Base-by-base conservation (phyloP, 2,329 filamentous ascomycete species). In the Trichophyton simii region DNA sequence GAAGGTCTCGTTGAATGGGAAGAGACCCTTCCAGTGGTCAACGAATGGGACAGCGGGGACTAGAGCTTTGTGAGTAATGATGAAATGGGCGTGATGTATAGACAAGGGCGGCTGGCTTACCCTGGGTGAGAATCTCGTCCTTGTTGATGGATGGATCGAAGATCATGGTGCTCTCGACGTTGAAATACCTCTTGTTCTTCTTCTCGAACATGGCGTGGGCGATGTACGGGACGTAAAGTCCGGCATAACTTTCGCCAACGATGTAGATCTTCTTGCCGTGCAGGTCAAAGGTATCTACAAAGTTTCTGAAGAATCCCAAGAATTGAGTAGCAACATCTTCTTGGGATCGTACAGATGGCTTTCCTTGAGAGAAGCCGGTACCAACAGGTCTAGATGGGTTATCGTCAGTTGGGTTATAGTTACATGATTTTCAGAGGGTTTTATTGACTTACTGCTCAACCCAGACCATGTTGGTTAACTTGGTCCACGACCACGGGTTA, bases 261-360 rank as follows among this genome's bases (percentile, higher is more conserved):
- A 94, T 82, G 71, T 87, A 92, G 8, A 90, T 80, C 65, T 87
- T 87, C 67, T 81, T 83, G 11, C 81, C 80, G 20, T 87, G 79
- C 67, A 89, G 77, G n/a, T 74, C 77, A 66, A 91, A 91, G 0
- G 84, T 84, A 38, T 88, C 78, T 62, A 89, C 75, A 67, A 90
- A 91, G 74, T 89, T 89, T 75, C 86, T 85, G 80, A 85, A 91
- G 75, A 90, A 94, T 58, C 86, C 86, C 15, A 87, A 77, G 70
- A 92, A 90, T 66, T 91, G 82, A n/a, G 76, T 72, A 0, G 87
- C 86, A 1, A 87, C 79, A 65, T 90, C 87, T 34, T 83, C 80
- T 65, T 89, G 84, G 66, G 81, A 82, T 3, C 77, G 83, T 8
- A 86, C 86, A 0, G 81, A 87, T 2, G 83, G 78, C 0, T 74